A percentile compares a stretch with the other conserved stretches of the same genome.
Evolutionary conservation across 1,139 yeast genomes (phyloP).

Genomic region (Candida sp.): DNA sequence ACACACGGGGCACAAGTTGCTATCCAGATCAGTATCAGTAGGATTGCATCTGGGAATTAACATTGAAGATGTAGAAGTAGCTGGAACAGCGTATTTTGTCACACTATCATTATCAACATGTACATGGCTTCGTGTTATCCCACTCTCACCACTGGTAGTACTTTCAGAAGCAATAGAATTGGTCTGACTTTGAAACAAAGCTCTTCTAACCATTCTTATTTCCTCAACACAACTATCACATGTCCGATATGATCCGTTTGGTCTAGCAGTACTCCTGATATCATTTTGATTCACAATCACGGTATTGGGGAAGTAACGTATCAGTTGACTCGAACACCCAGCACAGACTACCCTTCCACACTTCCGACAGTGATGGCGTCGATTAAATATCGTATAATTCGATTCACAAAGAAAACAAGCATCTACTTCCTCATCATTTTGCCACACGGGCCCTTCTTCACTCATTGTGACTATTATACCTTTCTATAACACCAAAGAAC

Average conservation of each 20-base stretch:
- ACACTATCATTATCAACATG: slow-evolving; percentile 14
- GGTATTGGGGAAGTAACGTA: slow-evolving; percentile 41
- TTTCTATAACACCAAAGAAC: not conserved
- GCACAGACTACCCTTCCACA: slow-evolving; percentile 81
- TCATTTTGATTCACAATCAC: slow-evolving; percentile 28
- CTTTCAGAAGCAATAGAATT: slow-evolving; percentile 3
- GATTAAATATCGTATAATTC: slow-evolving; percentile 59
- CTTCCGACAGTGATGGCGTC: slow-evolving; percentile 91
- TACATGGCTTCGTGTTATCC: not conserved
- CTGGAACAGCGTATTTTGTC: slow-evolving; percentile 21
- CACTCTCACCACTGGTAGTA: not conserved
- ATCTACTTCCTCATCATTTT: slow-evolving; percentile 60
- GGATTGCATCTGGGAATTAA: slow-evolving; percentile 5
- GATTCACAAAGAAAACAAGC: slow-evolving; percentile 63
- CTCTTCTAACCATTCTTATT: slow-evolving; percentile 51
- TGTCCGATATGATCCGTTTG: slow-evolving; percentile 49
- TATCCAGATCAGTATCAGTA: slow-evolving; percentile 25
- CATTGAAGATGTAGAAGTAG: slow-evolving; percentile 29
- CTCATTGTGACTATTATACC: not conserved
- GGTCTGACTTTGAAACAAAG: slow-evolving; percentile 22
- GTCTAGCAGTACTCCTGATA: slow-evolving; percentile 19
- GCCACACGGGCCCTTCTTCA: slow-evolving; percentile 60
- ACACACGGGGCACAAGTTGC: slow-evolving; percentile 44
- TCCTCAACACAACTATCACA: slow-evolving; percentile 72
- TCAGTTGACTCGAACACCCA: slow-evolving; percentile 51